These are phyloP conservation scores for Taphrina flavorubra DNA, from an alignment of 1,139 yeast genomes.

Conservation along the genomic window DNA sequence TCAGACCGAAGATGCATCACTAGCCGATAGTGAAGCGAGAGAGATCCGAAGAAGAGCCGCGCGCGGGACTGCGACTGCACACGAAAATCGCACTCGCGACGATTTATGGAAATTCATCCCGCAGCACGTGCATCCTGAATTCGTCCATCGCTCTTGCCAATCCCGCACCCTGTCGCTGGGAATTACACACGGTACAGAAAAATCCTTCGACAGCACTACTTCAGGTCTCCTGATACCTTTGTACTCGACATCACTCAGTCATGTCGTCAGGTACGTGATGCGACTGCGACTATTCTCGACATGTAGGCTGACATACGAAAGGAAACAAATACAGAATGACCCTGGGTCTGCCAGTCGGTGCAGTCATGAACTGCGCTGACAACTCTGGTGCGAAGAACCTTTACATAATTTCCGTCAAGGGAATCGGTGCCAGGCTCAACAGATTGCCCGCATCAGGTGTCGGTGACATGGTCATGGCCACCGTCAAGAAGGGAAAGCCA, in stretches of 20 bases:
- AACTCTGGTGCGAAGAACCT: conserved; percentile 99
- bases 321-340: conserved; percentile 99
- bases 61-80: conserved; percentile 4
- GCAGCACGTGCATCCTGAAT: background rate
- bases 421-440: conserved; percentile 99
- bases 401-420: conserved; percentile 98
- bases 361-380: conserved; percentile 99
- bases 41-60: too few relatives aligned
- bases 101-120: background rate
- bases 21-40: too few relatives aligned
- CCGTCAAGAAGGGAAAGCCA: conserved; percentile 99
- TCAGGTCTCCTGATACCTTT: background rate
- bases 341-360: conserved; percentile 99
- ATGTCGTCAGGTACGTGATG: conserved; percentile 30
- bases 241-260: conserved; percentile 18
- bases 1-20: too few relatives aligned
- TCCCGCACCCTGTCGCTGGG: background rate
- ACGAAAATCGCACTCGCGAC: background rate
- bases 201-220: conserved; percentile 18
- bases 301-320: conserved; percentile 14
- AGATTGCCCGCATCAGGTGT: conserved; percentile 99
- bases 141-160: conserved; percentile 2
- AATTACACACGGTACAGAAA: background rate
- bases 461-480: conserved; percentile 76
- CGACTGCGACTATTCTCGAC: background rate